phyloP scores from a whole-genome alignment of 2,329 filamentous ascomycete species.

The Dothiorella sarmentorum region DNA sequence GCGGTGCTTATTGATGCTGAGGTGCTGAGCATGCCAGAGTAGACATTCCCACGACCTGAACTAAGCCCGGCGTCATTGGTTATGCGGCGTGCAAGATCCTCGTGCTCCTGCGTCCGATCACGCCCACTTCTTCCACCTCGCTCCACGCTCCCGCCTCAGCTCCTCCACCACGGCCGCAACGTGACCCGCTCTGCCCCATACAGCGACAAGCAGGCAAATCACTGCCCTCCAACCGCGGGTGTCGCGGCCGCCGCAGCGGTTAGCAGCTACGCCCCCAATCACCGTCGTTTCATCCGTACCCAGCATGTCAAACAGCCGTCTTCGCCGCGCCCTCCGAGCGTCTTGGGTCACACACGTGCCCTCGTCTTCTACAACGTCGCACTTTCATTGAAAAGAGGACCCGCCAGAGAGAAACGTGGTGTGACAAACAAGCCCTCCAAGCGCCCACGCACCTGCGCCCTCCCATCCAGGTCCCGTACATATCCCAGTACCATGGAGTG shows the following conservation, averaged over 20 bases:
- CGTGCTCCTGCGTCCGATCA: constrained; percentile 11
- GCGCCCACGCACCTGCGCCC: not conserved
- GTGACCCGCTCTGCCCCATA: not conserved
- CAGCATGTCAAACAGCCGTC: not conserved
- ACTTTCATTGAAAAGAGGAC: not conserved
- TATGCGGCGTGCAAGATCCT: not conserved
- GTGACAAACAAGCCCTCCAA: constrained; percentile 7
- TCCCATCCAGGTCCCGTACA: constrained; percentile 1
- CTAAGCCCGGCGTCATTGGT: not conserved
- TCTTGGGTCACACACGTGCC: constrained; percentile 3
- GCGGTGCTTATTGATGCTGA: constrained; percentile 11
- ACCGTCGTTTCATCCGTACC: not conserved
- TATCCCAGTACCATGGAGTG: constrained; percentile 4
- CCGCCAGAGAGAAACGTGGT: not conserved
- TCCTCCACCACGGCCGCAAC: not conserved
- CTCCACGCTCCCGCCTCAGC: not conserved
- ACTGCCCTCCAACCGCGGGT: not conserved
- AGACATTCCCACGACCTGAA: no score
- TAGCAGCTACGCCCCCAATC: constrained; percentile 4
- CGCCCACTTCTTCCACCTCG: not conserved
- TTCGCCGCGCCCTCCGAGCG: constrained; percentile 3
- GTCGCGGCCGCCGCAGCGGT: constrained; percentile 10
- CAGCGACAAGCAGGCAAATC: constrained; percentile 7
- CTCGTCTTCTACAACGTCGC: not conserved
- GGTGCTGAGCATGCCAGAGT: no score